Base-by-base conservation (phyloP, 1,284 basidiomycete genomes). In the Mycena citricolor region DNA sequence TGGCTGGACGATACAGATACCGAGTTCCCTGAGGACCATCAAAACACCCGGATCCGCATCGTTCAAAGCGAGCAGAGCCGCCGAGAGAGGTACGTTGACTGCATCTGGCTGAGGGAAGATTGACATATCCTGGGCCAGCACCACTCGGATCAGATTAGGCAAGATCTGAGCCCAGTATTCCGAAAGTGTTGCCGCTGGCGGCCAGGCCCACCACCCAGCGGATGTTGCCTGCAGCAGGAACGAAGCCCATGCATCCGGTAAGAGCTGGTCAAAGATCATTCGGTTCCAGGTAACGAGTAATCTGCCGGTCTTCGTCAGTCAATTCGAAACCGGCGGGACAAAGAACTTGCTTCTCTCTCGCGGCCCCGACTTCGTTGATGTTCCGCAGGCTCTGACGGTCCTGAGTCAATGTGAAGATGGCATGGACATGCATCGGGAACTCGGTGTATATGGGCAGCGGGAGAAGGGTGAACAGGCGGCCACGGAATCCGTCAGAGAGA, bases 401-500 rank as follows among this genome's bases (percentile, higher is more conserved):
- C n/a, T 55, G 51, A 1, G 56, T 59, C 12, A 56, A 44, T 4
- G 54, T 49, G 6, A 60, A 51, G 17, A 57, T 53, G 1, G 45
- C 57, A 46, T 60, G 56, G 13, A 57, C 20, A 37, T 60, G 58
- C 7, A 56, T 13, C 10, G 57, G 58, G 17, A 60, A 57, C 4
- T 31, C 39, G 5, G 57, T 59, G 14, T 46, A 39, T 28, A 60
- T 55, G 5, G 58, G 58, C 2, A 59, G 44, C 1, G 62, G 62
- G 4, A 64, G 55, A 17, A 54, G 52, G 1, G 62, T 62, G 54
- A 62, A 64, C 4, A 63, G 51, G 12, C 57, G 49, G 4, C 62
- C 62, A 2, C 42, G 34, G 32, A 52, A 43, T 1, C 4, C 22
- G 5, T 20, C 23, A 11, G 23, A 28, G 13, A 5, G 31, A n/a